These are phyloP conservation scores for Grigorovia yakushimaensis DNA, from an alignment of 805 yeast species.

Conservation along the genomic window DNA sequence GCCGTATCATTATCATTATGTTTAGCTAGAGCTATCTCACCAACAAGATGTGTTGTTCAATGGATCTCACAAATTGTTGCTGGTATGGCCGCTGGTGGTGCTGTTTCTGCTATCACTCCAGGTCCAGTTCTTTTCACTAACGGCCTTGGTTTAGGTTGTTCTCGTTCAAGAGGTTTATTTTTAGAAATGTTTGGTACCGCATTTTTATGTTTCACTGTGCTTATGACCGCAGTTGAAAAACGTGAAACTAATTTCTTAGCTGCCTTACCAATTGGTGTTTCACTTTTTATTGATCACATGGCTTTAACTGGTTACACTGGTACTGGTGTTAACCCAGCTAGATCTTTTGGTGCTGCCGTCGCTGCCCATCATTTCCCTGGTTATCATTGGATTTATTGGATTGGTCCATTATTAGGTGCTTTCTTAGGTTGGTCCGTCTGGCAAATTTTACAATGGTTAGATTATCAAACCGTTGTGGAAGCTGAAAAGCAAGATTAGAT, in stretches of 20 bases:
- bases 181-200: constrained; percentile 75
- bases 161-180: constrained; percentile 67
- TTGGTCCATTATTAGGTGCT: constrained; percentile 75
- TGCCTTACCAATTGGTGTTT: constrained; percentile 73
- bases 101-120: constrained; percentile 77
- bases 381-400: constrained; percentile 91
- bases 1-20: constrained; percentile 71
- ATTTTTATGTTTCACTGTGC: constrained; percentile 63
- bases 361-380: constrained; percentile 64
- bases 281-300: constrained; percentile 74
- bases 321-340: constrained; percentile 88
- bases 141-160: constrained; percentile 59
- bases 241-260: constrained; percentile 68
- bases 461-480: constrained; percentile 46
- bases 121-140: constrained; percentile 67
- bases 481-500: constrained; percentile 10
- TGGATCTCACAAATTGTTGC: constrained; percentile 63
- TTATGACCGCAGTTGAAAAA: constrained; percentile 78
- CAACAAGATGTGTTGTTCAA: constrained; percentile 59
- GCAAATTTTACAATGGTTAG: constrained; percentile 52
- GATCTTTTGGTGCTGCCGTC: constrained; percentile 76
- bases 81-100: constrained; percentile 90
- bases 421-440: constrained; percentile 56
- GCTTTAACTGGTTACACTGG: constrained; percentile 77
- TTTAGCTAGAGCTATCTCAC: constrained; percentile 65